Evolutionary conservation across 495 filamentous ascomycete species (phyloP).

Genomic region (Chaetomium tenue): DNA sequence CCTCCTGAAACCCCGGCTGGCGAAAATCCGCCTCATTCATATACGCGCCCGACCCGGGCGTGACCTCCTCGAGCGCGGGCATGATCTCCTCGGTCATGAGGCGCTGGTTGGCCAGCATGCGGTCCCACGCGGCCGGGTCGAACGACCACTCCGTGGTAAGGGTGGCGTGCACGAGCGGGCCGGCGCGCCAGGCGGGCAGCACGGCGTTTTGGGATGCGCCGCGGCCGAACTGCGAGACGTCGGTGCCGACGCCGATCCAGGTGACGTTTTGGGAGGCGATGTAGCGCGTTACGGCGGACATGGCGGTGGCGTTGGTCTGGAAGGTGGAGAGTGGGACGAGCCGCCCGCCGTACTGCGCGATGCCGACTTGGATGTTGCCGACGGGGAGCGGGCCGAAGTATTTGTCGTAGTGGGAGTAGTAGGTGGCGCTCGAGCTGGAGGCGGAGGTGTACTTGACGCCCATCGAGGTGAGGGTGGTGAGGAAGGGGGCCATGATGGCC

Average conservation of each 20-base stretch:
- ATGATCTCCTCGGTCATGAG: conserved; percentile 37
- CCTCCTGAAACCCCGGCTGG: conserved; percentile 51
- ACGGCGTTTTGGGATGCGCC: conserved; percentile 47
- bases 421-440: conserved; percentile 40
- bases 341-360: conserved; percentile 58
- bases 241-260: conserved; percentile 39
- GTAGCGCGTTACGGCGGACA: conserved; percentile 41
- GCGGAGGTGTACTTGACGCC: conserved; percentile 31
- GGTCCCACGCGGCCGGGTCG: conserved; percentile 27
- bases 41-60: conserved; percentile 44
- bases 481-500: conserved; percentile 38
- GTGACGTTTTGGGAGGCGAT: conserved; percentile 44
- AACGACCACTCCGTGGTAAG: conserved; percentile 31
- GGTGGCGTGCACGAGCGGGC: conserved; percentile 28
- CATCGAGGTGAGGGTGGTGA: conserved; percentile 34
- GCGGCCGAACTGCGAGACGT: conserved; percentile 31
- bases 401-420: conserved; percentile 47
- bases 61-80: conserved; percentile 37
- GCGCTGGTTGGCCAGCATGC: conserved; percentile 31
- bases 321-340: conserved; percentile 57
- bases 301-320: conserved; percentile 29
- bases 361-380: conserved; percentile 46
- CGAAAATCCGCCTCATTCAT: conserved; percentile 51
- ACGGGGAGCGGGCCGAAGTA: conserved; percentile 45
- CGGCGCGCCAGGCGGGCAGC: conserved; percentile 46